These are phyloP conservation scores for Acacia crassicarpa DNA, from an alignment of 306 rosid genomes.

Conservation along the genomic window DNA sequence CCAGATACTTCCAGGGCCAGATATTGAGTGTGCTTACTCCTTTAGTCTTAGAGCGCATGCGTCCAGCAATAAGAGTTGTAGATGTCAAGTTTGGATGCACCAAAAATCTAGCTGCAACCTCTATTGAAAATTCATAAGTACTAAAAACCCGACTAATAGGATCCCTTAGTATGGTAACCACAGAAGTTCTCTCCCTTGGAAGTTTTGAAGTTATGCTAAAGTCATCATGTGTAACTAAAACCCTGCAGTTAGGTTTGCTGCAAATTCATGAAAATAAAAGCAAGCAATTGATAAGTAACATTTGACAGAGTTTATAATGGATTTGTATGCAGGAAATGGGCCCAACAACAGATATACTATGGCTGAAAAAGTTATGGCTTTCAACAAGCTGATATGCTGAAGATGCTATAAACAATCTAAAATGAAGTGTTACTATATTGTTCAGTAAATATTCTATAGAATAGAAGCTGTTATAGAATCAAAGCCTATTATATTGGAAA, in stretches of 20 bases:
- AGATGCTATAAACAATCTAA: slow-evolving; percentile 22
- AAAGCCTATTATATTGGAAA: neutral
- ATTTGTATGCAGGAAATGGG: neutral
- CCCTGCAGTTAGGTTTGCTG: slow-evolving; percentile 80
- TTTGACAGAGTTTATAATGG: neutral
- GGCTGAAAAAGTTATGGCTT: slow-evolving; percentile 16
- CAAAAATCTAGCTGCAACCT: slow-evolving; percentile 98
- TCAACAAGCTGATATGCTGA: slow-evolving; percentile 22
- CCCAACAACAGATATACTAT: slow-evolving; percentile 23
- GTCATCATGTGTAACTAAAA: slow-evolving; percentile 94
- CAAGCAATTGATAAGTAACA: slow-evolving; percentile 29
- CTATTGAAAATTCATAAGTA: slow-evolving; percentile 87
- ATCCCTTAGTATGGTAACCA: slow-evolving; percentile 93
- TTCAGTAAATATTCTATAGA: slow-evolving; percentile 15
- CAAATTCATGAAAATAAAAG: slow-evolving; percentile 27
- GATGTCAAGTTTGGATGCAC: slow-evolving; percentile 95
- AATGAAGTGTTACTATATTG: slow-evolving; percentile 24
- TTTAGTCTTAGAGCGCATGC: slow-evolving; percentile 55
- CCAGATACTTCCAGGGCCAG: slow-evolving; percentile 99
- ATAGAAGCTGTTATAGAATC: neutral
- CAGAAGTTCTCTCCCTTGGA: slow-evolving; percentile 83
- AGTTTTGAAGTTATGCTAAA: slow-evolving; percentile 86
- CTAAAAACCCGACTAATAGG: slow-evolving; percentile 93
- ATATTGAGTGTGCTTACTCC: slow-evolving; percentile 94
- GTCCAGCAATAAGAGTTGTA: slow-evolving; percentile 66